phyloP scores from a whole-genome alignment of 139 green algal species.

The Parachlorella kessleri region DNA sequence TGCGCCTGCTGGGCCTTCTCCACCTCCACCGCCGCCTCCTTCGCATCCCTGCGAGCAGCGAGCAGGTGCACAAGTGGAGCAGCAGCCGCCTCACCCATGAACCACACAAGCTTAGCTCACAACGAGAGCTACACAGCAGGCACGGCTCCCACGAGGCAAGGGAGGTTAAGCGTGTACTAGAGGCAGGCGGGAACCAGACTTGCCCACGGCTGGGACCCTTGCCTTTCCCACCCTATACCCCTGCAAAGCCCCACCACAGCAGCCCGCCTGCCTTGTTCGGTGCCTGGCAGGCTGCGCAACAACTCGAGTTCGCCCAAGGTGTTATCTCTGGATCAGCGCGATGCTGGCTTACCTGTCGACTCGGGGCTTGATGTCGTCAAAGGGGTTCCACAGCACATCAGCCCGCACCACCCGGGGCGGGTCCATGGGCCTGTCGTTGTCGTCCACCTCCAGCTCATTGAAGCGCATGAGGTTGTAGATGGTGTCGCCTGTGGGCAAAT shows the following conservation, averaged over 20 bases:
- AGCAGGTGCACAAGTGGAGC: not conserved
- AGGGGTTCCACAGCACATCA: constrained; percentile 95
- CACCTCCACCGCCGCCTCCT: constrained; percentile 19
- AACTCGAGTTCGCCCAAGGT: too few relatives aligned
- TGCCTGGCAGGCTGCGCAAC: too few relatives aligned
- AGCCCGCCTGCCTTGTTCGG: too few relatives aligned
- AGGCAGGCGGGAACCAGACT: too few relatives aligned
- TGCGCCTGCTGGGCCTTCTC: constrained; percentile 9
- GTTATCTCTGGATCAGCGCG: too few relatives aligned
- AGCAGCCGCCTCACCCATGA: too few relatives aligned
- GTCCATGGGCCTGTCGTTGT: constrained; percentile 67
- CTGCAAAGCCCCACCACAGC: not conserved
- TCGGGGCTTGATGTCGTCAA: constrained; percentile 93
- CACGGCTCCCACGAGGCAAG: not conserved
- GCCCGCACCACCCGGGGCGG: constrained; percentile 64
- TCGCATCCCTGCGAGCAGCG: constrained; percentile 24
- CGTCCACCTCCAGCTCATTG: constrained; percentile 79
- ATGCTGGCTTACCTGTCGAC: constrained; percentile 27
- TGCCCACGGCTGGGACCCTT: too few relatives aligned
- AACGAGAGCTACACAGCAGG: not conserved
- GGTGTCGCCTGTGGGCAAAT: constrained; percentile 70
- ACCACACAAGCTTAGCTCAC: not conserved
- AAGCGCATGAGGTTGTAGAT: constrained; percentile 93
- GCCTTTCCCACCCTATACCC: not conserved
- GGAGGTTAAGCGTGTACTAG: too few relatives aligned